Conservation (phyloP, 306 rosid species). For the Quercus mongolica region DNA sequence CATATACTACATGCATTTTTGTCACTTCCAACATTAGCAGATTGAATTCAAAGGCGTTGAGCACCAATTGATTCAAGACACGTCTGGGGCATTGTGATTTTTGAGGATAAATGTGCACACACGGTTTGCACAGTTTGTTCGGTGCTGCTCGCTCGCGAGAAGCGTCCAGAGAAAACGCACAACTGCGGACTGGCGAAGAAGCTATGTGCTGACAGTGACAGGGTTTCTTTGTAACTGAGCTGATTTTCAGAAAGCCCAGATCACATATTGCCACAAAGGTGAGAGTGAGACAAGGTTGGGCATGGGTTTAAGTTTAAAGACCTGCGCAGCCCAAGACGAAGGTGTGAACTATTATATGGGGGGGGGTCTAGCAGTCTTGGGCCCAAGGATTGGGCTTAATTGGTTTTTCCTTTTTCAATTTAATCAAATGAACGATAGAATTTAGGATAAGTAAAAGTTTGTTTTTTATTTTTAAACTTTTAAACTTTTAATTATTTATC, state of each 20-base stretch:
- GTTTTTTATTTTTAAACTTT: rapidly evolving
- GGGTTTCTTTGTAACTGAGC: not conserved
- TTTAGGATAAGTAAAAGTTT: too few species aligned
- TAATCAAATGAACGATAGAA: too few species aligned
- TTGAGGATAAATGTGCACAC: not conserved
- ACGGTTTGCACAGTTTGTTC: not conserved
- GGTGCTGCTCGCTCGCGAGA: not conserved
- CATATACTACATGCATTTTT: not conserved
- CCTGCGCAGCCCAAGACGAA: too few species aligned
- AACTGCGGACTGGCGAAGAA: not conserved
- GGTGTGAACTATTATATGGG: too few species aligned
- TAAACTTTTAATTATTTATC: too few species aligned
- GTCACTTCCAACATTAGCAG: not conserved
- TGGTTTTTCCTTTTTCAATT: too few species aligned
- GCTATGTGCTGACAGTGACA: not conserved
- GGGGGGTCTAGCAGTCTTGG: too few species aligned
- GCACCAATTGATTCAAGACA: not conserved
- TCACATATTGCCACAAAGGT: too few species aligned
- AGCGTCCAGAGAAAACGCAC: not conserved
- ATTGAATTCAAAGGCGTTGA: too few species aligned
- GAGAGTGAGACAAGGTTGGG: not conserved
- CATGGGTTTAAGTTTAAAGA: not conserved
- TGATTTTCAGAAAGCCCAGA: too few species aligned
- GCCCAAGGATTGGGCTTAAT: too few species aligned
- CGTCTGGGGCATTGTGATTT: not conserved